Evolutionary conservation across 2,329 filamentous ascomycete species (phyloP).

Genomic region (Xylaria sp.): DNA sequence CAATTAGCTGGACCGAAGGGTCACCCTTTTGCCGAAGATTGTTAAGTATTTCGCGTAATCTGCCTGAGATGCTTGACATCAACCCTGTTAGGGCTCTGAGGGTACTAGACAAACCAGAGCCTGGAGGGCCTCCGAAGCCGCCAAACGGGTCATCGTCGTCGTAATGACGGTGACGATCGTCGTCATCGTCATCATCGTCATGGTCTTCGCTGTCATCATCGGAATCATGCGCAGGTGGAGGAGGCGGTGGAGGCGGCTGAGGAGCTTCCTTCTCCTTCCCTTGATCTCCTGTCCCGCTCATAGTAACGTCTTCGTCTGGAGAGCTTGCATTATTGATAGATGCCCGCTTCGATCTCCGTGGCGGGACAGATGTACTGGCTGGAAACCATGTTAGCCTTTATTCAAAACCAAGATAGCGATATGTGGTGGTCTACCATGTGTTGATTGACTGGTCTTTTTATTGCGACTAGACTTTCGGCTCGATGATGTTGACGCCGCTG

Average conservation of each 20-base stretch:
- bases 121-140: slow-evolving; percentile 74
- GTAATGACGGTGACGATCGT: slow-evolving; percentile 68
- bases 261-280: slow-evolving; percentile 55
- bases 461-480: slow-evolving; percentile 78
- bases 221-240: slow-evolving; percentile 54
- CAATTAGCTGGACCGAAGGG: slow-evolving; percentile 87
- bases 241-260: slow-evolving; percentile 56
- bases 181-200: slow-evolving; percentile 60
- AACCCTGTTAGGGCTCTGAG: slow-evolving; percentile 89
- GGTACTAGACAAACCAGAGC: slow-evolving; percentile 78
- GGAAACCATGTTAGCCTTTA: slow-evolving; percentile 30
- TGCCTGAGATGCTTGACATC: slow-evolving; percentile 84
- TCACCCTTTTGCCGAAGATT: slow-evolving; percentile 87
- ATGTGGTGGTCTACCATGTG: slow-evolving; percentile 52
- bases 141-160: slow-evolving; percentile 74
- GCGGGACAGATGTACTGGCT: slow-evolving; percentile 54
- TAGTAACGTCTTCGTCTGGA: slow-evolving; percentile 72
- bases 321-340: slow-evolving; percentile 55
- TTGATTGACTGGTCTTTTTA: slow-evolving; percentile 70
- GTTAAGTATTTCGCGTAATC: slow-evolving; percentile 80
- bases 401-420: not conserved
- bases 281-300: slow-evolving; percentile 75
- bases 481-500: slow-evolving; percentile 66
- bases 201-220: slow-evolving; percentile 56
- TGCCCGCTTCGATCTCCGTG: slow-evolving; percentile 66